These are phyloP conservation scores for Arthrinium phaeospermum DNA, from an alignment of 2,329 filamentous ascomycete species.

Conservation along the genomic window DNA sequence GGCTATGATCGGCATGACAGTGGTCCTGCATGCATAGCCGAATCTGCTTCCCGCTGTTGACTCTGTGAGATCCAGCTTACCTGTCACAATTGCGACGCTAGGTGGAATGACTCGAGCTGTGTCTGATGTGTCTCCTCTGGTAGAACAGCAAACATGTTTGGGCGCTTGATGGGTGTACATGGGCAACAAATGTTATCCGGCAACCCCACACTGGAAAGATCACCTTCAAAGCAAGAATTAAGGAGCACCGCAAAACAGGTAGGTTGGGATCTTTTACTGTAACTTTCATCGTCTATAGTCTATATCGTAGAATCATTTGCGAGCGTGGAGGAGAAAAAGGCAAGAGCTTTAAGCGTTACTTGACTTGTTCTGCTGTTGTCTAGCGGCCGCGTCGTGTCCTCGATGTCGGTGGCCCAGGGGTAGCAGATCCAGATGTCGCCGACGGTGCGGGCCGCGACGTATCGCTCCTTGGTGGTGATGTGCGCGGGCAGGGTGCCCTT, in stretches of 20 bases:
- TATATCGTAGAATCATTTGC: conserved; percentile 17
- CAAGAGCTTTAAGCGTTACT: conserved; percentile 22
- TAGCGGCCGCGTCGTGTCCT: conserved; percentile 82
- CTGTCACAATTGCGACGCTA: neutral
- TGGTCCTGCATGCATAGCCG: neutral
- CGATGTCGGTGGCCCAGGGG: conserved; percentile 94
- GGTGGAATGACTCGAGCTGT: neutral
- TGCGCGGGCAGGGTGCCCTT: conserved; percentile 83
- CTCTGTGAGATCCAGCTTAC: neutral
- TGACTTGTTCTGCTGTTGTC: conserved; percentile 45
- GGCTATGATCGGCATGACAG: neutral
- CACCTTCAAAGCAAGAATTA: neutral
- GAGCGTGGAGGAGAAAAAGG: neutral
- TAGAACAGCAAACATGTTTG: neutral
- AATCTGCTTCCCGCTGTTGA: neutral
- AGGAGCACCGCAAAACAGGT: neutral
- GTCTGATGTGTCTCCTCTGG: no score
- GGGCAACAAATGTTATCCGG: neutral
- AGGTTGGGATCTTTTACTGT: neutral
- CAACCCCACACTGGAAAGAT: neutral
- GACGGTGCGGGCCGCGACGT: conserved; percentile 85
- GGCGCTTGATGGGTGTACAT: neutral
- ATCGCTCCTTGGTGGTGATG: conserved; percentile 75
- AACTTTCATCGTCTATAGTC: conserved; percentile 19
- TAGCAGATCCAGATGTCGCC: conserved; percentile 99